Base-by-base conservation (phyloP, 2,329 filamentous ascomycete species). In the Colletotrichum sublineola region DNA sequence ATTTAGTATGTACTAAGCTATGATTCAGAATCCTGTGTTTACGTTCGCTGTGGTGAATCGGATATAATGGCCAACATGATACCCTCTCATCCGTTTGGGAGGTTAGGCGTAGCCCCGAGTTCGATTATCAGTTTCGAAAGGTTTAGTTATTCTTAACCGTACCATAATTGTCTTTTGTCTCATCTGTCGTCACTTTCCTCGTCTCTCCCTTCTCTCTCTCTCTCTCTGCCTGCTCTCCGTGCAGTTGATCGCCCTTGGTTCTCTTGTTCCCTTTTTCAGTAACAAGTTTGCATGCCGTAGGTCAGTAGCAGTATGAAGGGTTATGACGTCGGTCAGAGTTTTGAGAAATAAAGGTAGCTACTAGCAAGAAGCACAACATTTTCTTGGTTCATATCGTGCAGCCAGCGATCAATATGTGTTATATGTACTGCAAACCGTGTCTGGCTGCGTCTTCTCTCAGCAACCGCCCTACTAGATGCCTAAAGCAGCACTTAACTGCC, bases 81-180 rank as follows among this genome's bases (percentile, higher is more conserved):
- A 56, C 68, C 63, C 68, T 67, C 63, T 70, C 68, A 67, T 14
- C 0, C 2, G 1, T 3, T 1, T 48, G 33, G 24, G 40, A 67
- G 63, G 38, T 42, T 36, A 70, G 68, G 63, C 68, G 67, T 70
- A 70, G 63, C 68, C 68, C 63, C 68, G 56, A 70, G 63, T 61
- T 67, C 56, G 68, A 70, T 61, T 70, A 55, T 70, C 56, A 56
- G 48, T 67, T 67, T 70, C 63, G 63, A 63, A 70, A 67, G 4
- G 38, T 24, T 42, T 24, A 24, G 24, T 24, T 24, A 24, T 24
- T 24, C 24, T 24, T 24, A 24, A 24, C 24, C 24, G 24, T 24
- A 24, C 24, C 24, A 24, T 24, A 24, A 24, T 24, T 24, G 24
- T 24, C 24, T 24, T 24, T 24, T 24, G 24, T 24, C 24, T 24